These are phyloP conservation scores for Thraustotheca clavata DNA, from an alignment of 352 stramenopile species.

Conservation along the genomic window DNA sequence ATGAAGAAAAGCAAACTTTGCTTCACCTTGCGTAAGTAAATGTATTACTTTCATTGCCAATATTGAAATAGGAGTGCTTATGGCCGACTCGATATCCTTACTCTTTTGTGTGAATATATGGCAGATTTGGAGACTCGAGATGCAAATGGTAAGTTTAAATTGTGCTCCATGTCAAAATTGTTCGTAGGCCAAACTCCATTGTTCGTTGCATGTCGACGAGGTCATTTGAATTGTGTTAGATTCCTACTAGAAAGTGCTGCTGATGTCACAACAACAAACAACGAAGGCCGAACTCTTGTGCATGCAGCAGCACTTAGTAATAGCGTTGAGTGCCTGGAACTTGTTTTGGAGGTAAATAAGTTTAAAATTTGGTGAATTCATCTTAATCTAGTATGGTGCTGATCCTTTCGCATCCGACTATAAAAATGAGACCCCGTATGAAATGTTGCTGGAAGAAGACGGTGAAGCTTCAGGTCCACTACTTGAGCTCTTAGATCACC, in stretches of 20 bases:
- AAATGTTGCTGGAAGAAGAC: slow-evolving; percentile 10
- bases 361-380: neutral
- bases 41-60: neutral
- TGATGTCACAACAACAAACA: slow-evolving; percentile 37
- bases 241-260: slow-evolving; percentile 67
- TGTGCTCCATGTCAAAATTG: neutral
- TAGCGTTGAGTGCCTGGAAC: slow-evolving; percentile 46
- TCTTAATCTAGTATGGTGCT: neutral
- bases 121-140: slow-evolving; percentile 59
- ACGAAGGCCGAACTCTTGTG: slow-evolving; percentile 41
- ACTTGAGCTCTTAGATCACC: slow-evolving; percentile 1
- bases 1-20: slow-evolving; percentile 52
- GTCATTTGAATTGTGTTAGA: slow-evolving; percentile 55
- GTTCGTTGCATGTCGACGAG: slow-evolving; percentile 50
- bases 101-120: slow-evolving; percentile 56
- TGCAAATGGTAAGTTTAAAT: slow-evolving; percentile 26
- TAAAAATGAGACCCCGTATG: slow-evolving; percentile 7
- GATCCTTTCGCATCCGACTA: neutral
- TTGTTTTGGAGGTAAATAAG: slow-evolving; percentile 28
- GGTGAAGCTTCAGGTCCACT: neutral
- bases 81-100: slow-evolving; percentile 50
- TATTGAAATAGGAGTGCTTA: slow-evolving; percentile 39
- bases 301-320: slow-evolving; percentile 61
- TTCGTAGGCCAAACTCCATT: slow-evolving; percentile 43
- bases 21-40: slow-evolving; percentile 54